A percentile compares a stretch with the other conserved stretches of the same genome.
Conservation (phyloP, 352 stramenopile genomes). For the Globisporangium barbulae region DNA sequence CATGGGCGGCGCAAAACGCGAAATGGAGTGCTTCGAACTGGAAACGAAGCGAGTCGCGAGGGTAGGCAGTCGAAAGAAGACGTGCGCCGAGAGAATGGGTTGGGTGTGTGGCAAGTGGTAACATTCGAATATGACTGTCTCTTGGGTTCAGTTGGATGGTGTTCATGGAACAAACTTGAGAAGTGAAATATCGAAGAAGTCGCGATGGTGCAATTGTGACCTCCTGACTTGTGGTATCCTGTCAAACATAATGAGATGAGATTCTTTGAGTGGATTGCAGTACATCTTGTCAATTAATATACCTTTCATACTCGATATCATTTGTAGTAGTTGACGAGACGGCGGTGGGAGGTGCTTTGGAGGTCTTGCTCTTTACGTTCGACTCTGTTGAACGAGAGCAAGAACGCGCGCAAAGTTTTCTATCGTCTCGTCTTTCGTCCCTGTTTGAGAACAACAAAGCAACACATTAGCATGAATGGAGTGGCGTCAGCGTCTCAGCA, state of each 20-base stretch:
- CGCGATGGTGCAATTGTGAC: too few species aligned
- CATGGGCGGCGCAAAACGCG: neutral
- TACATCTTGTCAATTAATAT: neutral
- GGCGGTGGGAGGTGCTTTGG: neutral
- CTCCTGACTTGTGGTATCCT: neutral
- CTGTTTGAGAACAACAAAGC: neutral
- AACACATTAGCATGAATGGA: neutral
- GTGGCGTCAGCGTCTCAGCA: neutral
- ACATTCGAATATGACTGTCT: neutral
- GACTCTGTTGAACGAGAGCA: slow-evolving; percentile 10
- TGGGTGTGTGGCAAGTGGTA: neutral
- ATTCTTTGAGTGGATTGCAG: neutral
- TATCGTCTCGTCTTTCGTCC: slow-evolving; percentile 1
- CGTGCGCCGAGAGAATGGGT: neutral
- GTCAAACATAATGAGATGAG: neutral
- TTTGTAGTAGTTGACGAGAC: neutral
- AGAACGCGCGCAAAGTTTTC: slow-evolving; percentile 13
- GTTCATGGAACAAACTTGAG: neutral
- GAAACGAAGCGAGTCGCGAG: neutral
- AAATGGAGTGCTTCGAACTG: neutral
- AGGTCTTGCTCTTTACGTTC: neutral
- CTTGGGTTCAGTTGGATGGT: too few species aligned
- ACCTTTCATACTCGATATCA: neutral
- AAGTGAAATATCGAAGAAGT: neutral
- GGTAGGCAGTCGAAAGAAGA: neutral